Evolutionary conservation across 768 basidiomycete species (phyloP), one percentile per base, ranked within the genome.

Genomic region (Boletus vermiculosoides): DNA sequence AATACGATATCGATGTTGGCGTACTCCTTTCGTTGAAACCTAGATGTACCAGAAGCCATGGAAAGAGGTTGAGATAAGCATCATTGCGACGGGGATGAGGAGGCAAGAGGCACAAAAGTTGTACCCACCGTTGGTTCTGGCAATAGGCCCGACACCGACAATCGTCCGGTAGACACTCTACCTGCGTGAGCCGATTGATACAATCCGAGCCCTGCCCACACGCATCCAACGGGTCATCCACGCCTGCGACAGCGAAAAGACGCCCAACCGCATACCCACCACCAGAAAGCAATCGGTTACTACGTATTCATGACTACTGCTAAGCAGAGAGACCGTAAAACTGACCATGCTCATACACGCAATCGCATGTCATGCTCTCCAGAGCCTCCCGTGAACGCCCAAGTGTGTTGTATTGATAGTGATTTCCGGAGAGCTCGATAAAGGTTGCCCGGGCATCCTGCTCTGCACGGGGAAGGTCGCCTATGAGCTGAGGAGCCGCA

Each of bases 291-390:
- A 61, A 60, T 37, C 28, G 30, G 67, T 70, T 47, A 71, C 69
- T 69, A 71, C 63, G 64, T 71, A 69, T 68, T 59, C 63, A 40
- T 66, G 58, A 57, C 68, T 58, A 60, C 61, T 46, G 64, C 61
- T 46, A 62, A 23, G 62, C 39, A 39, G 45, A 55, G 45, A 33
- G 36, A 63, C 20, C 34, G 20, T 49, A 30, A 51, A 64, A 88
- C 91, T 79, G 71, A 96, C 93, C 86, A 71, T 81, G 82, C 56
- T 88, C 84, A 72, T 84, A 96, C 57, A 74, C 76, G 75, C 97
- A 99, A 71, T 99, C 97, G 78, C 97, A 99, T 23, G 87, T 84
- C 88, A 94, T 92, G 73, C 92, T 90, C 77, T 98, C 97, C 66
- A 89, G 81, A 52, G 86, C 81, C 75, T 96, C 92, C 67, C 88